A percentile compares a stretch with the other conserved stretches of the same genome.
Conservation (phyloP, 805 yeast species). For the Diddensiella santjacobensis region DNA sequence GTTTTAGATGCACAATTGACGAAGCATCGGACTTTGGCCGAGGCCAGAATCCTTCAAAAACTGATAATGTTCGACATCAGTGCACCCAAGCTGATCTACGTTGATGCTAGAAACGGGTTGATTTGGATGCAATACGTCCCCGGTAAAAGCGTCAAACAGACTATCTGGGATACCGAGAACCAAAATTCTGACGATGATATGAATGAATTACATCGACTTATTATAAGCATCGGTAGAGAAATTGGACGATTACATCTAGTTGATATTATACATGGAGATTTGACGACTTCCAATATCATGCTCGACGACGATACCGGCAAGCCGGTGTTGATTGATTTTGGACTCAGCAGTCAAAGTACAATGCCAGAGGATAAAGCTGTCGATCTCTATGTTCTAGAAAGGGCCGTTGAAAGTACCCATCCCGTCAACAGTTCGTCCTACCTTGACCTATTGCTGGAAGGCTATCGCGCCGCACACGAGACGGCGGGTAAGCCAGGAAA, state of each 20-base stretch:
- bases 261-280: constrained; percentile 89
- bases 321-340: constrained; percentile 84
- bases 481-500: constrained; percentile 22
- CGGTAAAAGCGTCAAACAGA: constrained; percentile 36
- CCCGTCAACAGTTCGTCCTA: constrained; percentile 65
- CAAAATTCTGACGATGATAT: constrained; percentile 6
- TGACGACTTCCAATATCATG: constrained; percentile 85
- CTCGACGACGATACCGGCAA: constrained; percentile 33
- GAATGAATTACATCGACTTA: constrained; percentile 20
- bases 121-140: constrained; percentile 88
- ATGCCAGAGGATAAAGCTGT: constrained; percentile 92
- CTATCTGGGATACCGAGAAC: constrained; percentile 33
- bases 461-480: constrained; percentile 42
- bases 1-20: constrained; percentile 71
- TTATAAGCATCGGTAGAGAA: constrained; percentile 54
- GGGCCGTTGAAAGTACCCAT: constrained; percentile 90
- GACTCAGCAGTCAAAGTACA: constrained; percentile 72
- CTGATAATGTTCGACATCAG: constrained; percentile 43
- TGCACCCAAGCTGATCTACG: constrained; percentile 69
- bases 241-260: constrained; percentile 68
- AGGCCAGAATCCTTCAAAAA: constrained; percentile 70
- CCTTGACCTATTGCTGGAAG: constrained; percentile 67
- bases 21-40: constrained; percentile 76
- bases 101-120: constrained; percentile 74
- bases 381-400: constrained; percentile 89